Evolutionary conservation across 441 rosid genomes (phyloP).

Genomic region (Jatropha multifida): DNA sequence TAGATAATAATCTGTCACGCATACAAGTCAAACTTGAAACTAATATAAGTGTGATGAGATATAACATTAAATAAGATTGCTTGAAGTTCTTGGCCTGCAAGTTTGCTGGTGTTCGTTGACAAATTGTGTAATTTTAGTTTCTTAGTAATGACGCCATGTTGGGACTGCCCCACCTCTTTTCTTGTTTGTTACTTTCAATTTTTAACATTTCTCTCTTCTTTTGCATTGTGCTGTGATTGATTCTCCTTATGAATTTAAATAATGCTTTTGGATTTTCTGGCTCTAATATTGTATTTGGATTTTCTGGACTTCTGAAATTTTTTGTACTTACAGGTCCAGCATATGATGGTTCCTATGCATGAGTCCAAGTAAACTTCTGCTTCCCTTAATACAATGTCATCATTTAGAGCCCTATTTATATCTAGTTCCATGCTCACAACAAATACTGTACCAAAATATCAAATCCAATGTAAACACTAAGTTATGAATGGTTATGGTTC

Average conservation of each 20-base stretch:
- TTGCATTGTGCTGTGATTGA: neutral
- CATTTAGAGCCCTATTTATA: constrained; percentile 15
- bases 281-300: constrained; percentile 7
- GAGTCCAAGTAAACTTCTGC: constrained; percentile 40
- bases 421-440: constrained; percentile 16
- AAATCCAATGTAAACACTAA: constrained; percentile 10
- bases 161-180: neutral
- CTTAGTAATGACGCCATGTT: neutral
- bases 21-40: neutral
- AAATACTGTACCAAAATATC: constrained; percentile 3
- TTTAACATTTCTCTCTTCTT: neutral
- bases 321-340: constrained; percentile 44
- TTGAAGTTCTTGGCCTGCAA: neutral
- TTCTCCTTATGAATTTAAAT: neutral
- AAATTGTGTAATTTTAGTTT: neutral
- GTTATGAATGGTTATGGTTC: constrained; percentile 23
- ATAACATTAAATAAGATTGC: neutral
- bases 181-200: neutral
- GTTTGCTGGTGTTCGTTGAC: neutral
- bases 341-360: constrained; percentile 71
- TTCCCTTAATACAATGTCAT: constrained; percentile 15
- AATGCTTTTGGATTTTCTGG: neutral
- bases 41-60: neutral
- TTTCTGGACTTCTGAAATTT: constrained; percentile 17
- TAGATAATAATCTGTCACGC: neutral